Evolutionary conservation across 805 yeast species (phyloP).

Genomic region (Hanseniaspora opuntiae): DNA sequence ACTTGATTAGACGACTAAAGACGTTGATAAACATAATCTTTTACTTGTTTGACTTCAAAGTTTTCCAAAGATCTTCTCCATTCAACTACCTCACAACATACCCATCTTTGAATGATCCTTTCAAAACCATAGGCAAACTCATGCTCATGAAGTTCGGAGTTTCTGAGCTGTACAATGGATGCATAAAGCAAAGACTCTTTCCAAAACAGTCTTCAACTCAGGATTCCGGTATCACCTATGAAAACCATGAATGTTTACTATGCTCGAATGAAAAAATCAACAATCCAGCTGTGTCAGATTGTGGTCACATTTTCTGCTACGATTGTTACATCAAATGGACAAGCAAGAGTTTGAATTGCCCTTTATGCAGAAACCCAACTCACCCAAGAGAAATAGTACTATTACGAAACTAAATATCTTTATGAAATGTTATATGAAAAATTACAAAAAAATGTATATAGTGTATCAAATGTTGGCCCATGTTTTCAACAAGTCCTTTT

Average conservation of each 20-base stretch:
- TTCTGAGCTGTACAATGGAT: background rate
- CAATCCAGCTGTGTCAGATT: slow-evolving; percentile 71
- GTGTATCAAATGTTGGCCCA: background rate
- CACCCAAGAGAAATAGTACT: slow-evolving; percentile 38
- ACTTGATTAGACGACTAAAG: background rate
- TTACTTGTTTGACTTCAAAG: background rate
- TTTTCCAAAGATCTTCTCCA: background rate
- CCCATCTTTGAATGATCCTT: background rate
- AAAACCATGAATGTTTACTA: slow-evolving; percentile 44
- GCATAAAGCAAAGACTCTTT: background rate
- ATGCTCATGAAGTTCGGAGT: background rate
- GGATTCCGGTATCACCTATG: background rate
- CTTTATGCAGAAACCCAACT: slow-evolving; percentile 67
- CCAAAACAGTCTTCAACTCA: background rate
- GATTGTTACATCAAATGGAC: slow-evolving; percentile 80
- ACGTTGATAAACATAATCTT: background rate
- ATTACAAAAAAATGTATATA: background rate
- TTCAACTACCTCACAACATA: background rate
- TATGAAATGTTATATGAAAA: too few species aligned
- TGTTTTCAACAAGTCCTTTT: slow-evolving; percentile 3
- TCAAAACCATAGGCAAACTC: background rate
- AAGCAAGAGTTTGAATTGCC: slow-evolving; percentile 51
- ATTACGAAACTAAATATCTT: slow-evolving; percentile 25
- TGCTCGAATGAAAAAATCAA: slow-evolving; percentile 61
- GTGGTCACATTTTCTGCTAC: slow-evolving; percentile 95